Base-by-base conservation (phyloP, 805 yeast species). In the Myxozyma neotropica region DNA sequence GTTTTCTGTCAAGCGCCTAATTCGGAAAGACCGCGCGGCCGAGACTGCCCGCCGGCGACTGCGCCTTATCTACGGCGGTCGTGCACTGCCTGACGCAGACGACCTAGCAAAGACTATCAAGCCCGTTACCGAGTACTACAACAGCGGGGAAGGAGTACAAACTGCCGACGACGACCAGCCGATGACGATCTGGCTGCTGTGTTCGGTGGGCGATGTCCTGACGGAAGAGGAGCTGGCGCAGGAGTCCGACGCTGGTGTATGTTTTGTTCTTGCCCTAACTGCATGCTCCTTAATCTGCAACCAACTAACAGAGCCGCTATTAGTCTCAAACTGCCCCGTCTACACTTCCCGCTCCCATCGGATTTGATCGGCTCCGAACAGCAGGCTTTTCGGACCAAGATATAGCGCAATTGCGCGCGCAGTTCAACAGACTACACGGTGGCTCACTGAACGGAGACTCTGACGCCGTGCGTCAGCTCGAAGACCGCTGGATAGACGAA, bases 361-460 rank as follows among this genome's bases (percentile, higher is more conserved):
- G 97, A 1, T 89, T 92, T 71, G 97, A 92, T 72, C 75, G 97
- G 43, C 76, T 92, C 53, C 78, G 91, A 17, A 83, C 84, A 33
- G 92, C 91, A 45, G 97, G 97, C 7, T 89, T 92, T 70, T 80
- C 88, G 3, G 88, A 83, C 33, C 87, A 83, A 59, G 97, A 92
- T 67, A 83, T 92, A 27, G 77, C 78, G 44, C 85, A 85, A 57
- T 73, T 92, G 59, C 78, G 97, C 59, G 75, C 81, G 53, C 97
- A 91, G 71, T 91, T 92, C 69, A 80, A 83, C 58, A 78, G 79
- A 58, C 78, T 91, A 1, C 88, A 57, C 33, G 69, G 62, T 23
- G 68, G 68, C 46, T 69, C 65, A 0, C 88, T 82, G 3, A 80
- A 80, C 57, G 81, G 72, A 17, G 79, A 78, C 54, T 81, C 77